Evolutionary conservation across 768 basidiomycete genomes (phyloP).

Genomic region (Boletus rubescentipes): DNA sequence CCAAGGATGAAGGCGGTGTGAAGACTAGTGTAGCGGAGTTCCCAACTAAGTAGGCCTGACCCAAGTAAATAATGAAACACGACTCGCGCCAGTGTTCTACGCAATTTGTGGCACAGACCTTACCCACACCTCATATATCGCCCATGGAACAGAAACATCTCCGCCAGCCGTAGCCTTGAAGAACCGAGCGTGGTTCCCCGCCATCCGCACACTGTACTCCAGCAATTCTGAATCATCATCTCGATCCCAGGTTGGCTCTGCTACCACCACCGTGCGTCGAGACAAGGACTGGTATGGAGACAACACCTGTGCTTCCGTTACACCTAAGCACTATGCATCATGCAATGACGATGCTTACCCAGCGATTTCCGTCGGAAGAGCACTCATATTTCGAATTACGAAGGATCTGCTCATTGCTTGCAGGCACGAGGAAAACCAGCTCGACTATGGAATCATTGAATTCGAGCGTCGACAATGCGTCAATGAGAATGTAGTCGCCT

Average conservation of each 20-base stretch:
- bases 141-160: slow-evolving; percentile 34
- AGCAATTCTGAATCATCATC: slow-evolving; percentile 5
- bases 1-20: slow-evolving; percentile 4
- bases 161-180: slow-evolving; percentile 31
- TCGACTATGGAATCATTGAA: slow-evolving; percentile 23
- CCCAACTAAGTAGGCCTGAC: not conserved
- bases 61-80: not conserved
- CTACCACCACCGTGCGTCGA: slow-evolving; percentile 3
- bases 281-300: slow-evolving; percentile 15
- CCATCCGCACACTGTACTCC: slow-evolving; percentile 29
- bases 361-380: slow-evolving; percentile 31
- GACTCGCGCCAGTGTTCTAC: slow-evolving; percentile 1
- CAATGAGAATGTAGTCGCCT: slow-evolving; percentile 42
- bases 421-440: slow-evolving; percentile 38
- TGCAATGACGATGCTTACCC: slow-evolving; percentile 28
- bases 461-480: slow-evolving; percentile 33
- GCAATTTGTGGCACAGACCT: slow-evolving; percentile 18
- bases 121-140: slow-evolving; percentile 43
- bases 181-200: slow-evolving; percentile 20
- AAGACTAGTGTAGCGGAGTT: slow-evolving; percentile 28
- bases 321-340: not conserved
- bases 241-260: not conserved
- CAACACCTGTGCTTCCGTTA: slow-evolving; percentile 8
- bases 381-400: slow-evolving; percentile 25
- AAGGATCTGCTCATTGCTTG: slow-evolving; percentile 34